phyloP scores from a whole-genome alignment of 2,329 filamentous ascomycete species.

The Laburnicola sp. region DNA sequence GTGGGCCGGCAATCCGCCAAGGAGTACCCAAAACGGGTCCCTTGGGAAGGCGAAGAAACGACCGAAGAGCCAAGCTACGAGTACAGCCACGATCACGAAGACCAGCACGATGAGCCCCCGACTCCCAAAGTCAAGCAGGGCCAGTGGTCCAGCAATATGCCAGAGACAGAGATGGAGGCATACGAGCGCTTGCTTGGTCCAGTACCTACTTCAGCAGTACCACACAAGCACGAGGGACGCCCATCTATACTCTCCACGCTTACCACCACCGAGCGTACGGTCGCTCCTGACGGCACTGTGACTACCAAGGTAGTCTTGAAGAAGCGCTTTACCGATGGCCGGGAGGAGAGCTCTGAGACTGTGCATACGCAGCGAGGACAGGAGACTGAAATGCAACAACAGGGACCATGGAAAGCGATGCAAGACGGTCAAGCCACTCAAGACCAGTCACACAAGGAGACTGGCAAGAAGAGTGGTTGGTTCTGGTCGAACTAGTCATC shows the following conservation, averaged over 20 bases:
- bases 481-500: conserved; percentile 40
- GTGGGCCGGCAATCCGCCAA: not conserved
- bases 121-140: conserved; percentile 25
- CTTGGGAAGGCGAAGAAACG: conserved; percentile 20
- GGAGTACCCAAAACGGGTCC: conserved; percentile 18
- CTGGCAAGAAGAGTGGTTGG: conserved; percentile 31
- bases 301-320: conserved; percentile 61
- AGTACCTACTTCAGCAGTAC: conserved; percentile 13
- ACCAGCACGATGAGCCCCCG: conserved; percentile 42
- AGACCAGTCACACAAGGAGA: conserved; percentile 6
- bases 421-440: conserved; percentile 13
- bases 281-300: conserved; percentile 60
- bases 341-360: conserved; percentile 61
- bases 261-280: conserved; percentile 60
- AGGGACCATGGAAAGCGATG: conserved; percentile 18
- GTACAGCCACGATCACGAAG: conserved; percentile 37
- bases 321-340: conserved; percentile 62
- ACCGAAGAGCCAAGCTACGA: conserved; percentile 40
- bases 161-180: conserved; percentile 55
- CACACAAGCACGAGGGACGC: conserved; percentile 20
- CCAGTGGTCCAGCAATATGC: conserved; percentile 8
- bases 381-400: conserved; percentile 10
- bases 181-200: conserved; percentile 55
- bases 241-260: conserved; percentile 57
- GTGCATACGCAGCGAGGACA: conserved; percentile 49